Evolutionary conservation across 192 early-diverging fungal species (phyloP).

Genomic region (Linnemannia exigua): DNA sequence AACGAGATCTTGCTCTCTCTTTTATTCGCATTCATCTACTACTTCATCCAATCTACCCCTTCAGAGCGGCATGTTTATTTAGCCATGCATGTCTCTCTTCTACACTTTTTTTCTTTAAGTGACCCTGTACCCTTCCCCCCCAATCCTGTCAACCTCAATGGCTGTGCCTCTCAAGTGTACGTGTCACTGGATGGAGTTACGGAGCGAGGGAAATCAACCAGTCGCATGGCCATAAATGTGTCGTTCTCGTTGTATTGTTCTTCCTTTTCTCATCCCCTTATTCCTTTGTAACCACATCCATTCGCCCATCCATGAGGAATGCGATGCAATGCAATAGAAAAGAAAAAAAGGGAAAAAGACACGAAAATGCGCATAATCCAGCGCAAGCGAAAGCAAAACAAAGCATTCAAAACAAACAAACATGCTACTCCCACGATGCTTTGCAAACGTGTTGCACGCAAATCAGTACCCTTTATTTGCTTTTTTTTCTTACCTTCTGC

Average conservation of each 20-base stretch:
- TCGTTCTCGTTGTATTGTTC: background rate
- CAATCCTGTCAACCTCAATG: background rate
- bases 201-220: too few relatives aligned
- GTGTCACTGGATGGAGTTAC: background rate
- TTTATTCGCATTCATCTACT: too few relatives aligned
- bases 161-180: background rate
- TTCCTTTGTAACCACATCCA: background rate
- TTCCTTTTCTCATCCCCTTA: background rate
- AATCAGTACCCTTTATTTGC: too few relatives aligned
- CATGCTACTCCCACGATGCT: background rate
- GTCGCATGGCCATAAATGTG: background rate
- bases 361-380: conserved; percentile 3
- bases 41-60: too few relatives aligned
- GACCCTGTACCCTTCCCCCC: too few relatives aligned
- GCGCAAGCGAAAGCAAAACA: background rate
- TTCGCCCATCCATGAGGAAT: background rate
- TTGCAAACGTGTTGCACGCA: background rate
- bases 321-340: background rate
- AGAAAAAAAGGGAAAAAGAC: background rate
- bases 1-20: too few relatives aligned
- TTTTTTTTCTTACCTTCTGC: too few relatives aligned
- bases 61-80: too few relatives aligned
- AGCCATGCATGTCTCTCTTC: too few relatives aligned
- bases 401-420: background rate
- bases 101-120: too few relatives aligned